Percentiles rank a stretch among this genome's conserved stretches.
phyloP scores from a whole-genome alignment of 768 basidiomycete species.

The Leccinum arenicola region DNA sequence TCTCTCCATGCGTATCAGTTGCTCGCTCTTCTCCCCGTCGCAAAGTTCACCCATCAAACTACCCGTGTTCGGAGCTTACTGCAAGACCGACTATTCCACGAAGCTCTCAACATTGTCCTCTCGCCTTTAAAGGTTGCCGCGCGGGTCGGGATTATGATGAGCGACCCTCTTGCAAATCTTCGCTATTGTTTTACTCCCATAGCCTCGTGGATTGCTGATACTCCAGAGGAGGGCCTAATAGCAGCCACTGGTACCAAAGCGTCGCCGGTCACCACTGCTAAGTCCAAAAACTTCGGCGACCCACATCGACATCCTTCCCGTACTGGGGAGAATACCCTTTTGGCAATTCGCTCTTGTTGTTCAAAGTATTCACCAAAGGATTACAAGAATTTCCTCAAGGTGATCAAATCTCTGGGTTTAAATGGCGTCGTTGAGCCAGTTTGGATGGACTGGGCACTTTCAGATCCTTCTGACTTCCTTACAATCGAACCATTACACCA shows the following conservation, averaged over 20 bases:
- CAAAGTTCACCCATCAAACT: conserved; percentile 9
- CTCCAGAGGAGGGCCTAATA: not conserved
- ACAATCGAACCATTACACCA: no score
- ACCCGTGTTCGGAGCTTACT: not conserved
- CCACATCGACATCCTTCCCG: not conserved
- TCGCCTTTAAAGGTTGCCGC: not conserved
- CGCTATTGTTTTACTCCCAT: not conserved
- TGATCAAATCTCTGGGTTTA: not conserved
- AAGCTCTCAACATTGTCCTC: not conserved
- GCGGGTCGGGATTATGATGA: not conserved
- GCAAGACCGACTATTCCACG: not conserved
- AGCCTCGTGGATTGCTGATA: not conserved
- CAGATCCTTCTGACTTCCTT: no score
- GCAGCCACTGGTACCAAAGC: not conserved
- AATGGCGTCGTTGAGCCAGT: not conserved
- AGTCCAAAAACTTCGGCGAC: not conserved
- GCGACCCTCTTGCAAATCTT: not conserved
- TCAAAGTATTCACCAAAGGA: not conserved
- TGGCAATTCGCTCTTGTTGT: not conserved
- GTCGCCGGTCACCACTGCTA: not conserved
- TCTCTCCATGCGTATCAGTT: conserved; percentile 10
- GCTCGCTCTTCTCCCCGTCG: not conserved
- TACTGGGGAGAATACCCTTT: not conserved
- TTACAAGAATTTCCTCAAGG: not conserved
- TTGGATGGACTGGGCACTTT: no score